A percentile compares a stretch with the other conserved stretches of the same genome.
Conservation (phyloP, 148 eudicot species). For the Heliosperma pusillum region DNA sequence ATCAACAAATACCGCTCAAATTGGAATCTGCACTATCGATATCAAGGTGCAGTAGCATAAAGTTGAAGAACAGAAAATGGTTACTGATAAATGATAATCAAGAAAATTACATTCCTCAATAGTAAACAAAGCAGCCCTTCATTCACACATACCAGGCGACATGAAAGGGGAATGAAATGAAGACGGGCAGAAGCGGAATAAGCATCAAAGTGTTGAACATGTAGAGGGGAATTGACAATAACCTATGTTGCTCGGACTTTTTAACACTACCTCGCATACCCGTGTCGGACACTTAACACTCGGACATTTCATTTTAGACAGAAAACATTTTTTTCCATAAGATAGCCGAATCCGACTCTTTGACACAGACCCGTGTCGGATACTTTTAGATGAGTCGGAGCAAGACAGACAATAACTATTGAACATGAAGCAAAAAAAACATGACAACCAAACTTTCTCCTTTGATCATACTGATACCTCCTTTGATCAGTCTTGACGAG, state of each 20-base stretch:
- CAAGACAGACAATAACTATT: neutral
- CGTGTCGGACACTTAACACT: too few species aligned
- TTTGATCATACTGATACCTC: neutral
- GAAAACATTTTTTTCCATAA: too few species aligned
- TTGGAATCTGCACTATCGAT: constrained; percentile 15
- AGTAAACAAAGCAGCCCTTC: too few species aligned
- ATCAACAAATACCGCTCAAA: neutral
- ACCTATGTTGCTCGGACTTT: too few species aligned
- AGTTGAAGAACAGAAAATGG: neutral
- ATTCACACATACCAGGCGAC: neutral
- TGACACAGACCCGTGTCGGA: too few species aligned
- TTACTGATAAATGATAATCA: too few species aligned
- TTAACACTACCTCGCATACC: too few species aligned
- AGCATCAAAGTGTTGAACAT: neutral
- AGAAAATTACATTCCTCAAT: too few species aligned
- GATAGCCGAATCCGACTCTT: too few species aligned
- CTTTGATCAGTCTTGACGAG: neutral
- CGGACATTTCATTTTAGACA: too few species aligned
- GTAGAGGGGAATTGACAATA: neutral
- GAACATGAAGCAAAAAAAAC: neutral
- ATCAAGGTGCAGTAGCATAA: neutral
- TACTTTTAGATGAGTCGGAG: too few species aligned
- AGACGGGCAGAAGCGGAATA: neutral
- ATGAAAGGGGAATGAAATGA: neutral
- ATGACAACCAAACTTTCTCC: neutral